phyloP scores from a whole-genome alignment of 208 protist genomes.

The Trypanosoma caninum region DNA sequence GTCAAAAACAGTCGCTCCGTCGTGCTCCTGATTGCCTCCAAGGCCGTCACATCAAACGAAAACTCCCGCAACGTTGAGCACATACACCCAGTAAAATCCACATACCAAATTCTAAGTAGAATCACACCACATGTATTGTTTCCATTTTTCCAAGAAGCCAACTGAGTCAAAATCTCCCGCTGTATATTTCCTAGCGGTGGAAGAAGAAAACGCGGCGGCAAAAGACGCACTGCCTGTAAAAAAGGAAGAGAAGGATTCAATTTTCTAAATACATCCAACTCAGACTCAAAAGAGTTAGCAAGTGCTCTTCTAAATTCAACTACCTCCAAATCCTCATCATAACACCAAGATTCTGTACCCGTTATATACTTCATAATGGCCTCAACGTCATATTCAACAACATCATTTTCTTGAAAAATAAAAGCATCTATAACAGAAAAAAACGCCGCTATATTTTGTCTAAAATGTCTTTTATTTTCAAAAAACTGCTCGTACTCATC shows the following conservation, averaged over 20 bases:
- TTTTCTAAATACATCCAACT: conserved; percentile 44
- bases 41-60: conserved; percentile 41
- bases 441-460: conserved; percentile 24
- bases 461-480: conserved; percentile 19
- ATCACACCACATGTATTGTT: conserved; percentile 19
- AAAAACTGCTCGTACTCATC: conserved; percentile 47
- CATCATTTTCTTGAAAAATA: conserved; percentile 38
- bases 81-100: conserved; percentile 37
- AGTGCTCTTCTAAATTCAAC: conserved; percentile 35
- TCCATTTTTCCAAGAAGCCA: conserved; percentile 22
- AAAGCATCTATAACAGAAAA: conserved; percentile 32
- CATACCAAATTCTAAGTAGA: conserved; percentile 42
- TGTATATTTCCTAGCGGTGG: conserved; percentile 40
- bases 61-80: conserved; percentile 50
- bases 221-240: conserved; percentile 36
- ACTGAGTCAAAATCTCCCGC: conserved; percentile 33
- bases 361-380: conserved; percentile 48
- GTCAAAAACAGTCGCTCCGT: conserved; percentile 33
- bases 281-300: conserved; percentile 36
- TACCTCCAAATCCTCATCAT: conserved; percentile 37
- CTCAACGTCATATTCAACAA: conserved; percentile 27
- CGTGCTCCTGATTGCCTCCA: conserved; percentile 34
- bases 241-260: conserved; percentile 31
- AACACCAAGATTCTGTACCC: conserved; percentile 28
- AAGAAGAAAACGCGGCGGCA: conserved; percentile 37